Evolutionary conservation across 1,284 basidiomycete genomes (phyloP).

Genomic region (Apiotrichum brassicae): DNA sequence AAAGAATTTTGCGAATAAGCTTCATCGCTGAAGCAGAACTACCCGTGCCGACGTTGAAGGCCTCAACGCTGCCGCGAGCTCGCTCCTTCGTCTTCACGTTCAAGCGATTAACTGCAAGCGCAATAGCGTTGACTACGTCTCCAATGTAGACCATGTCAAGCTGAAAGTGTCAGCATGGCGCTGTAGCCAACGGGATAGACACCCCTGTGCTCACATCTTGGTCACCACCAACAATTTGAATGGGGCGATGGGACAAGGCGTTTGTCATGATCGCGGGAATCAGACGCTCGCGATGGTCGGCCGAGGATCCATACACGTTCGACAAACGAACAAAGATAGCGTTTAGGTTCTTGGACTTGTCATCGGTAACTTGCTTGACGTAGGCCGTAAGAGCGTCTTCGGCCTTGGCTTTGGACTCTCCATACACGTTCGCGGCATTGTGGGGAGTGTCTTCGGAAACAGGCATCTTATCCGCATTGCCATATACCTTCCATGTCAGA

Average conservation of each 20-base stretch:
- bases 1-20: conserved; percentile 22
- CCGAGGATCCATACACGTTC: conserved; percentile 30
- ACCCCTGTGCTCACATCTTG: conserved; percentile 22
- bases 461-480: conserved; percentile 19
- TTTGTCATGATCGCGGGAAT: conserved; percentile 26
- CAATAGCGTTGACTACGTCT: conserved; percentile 25
- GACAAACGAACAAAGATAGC: conserved; percentile 28
- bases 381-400: conserved; percentile 18
- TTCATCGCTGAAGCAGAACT: conserved; percentile 13
- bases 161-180: too few relatives aligned
- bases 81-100: neutral
- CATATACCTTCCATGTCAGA: conserved; percentile 22
- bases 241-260: conserved; percentile 26
- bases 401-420: conserved; percentile 22
- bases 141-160: conserved; percentile 27
- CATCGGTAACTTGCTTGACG: neutral
- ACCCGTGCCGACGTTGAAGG: conserved; percentile 24
- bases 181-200: too few relatives aligned
- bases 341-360: conserved; percentile 10
- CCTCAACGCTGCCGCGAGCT: conserved; percentile 12
- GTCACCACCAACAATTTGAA: conserved; percentile 35
- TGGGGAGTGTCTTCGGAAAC: conserved; percentile 22
- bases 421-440: conserved; percentile 28
- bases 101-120: conserved; percentile 16
- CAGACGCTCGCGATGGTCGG: conserved; percentile 30